phyloP scores from a whole-genome alignment of 1,284 basidiomycete genomes.

The Microstroma glucosiphilum region DNA sequence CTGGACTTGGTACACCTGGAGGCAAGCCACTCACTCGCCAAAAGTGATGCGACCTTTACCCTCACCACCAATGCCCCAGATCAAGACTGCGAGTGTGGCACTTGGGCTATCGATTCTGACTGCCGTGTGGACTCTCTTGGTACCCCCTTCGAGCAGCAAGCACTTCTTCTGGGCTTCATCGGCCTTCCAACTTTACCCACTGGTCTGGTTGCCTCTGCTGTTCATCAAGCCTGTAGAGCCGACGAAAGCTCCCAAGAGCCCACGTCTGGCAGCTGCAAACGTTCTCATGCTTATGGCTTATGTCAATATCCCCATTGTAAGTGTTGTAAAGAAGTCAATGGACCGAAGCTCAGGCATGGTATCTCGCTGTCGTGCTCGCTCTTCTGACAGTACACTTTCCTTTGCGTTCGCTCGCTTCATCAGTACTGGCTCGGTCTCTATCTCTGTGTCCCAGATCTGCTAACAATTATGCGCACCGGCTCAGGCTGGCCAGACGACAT shows the following conservation, averaged over 20 bases:
- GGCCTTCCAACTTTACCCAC: neutral
- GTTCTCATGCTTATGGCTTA: neutral
- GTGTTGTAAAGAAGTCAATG: too few relatives aligned
- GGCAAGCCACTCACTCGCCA: neutral
- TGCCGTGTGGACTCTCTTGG: too few relatives aligned
- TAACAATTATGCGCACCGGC: neutral
- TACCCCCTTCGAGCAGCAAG: too few relatives aligned
- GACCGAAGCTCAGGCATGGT: too few relatives aligned
- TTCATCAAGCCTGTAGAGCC: neutral
- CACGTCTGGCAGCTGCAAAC: conserved; percentile 2
- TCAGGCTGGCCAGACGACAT: neutral
- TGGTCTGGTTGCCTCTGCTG: neutral
- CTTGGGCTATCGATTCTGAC: too few relatives aligned
- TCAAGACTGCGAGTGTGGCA: too few relatives aligned
- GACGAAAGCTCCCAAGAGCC: neutral
- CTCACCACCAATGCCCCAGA: neutral
- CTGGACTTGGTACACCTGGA: neutral
- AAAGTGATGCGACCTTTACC: neutral
- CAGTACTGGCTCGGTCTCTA: neutral
- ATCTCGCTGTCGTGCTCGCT: too few relatives aligned
- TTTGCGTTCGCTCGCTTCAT: too few relatives aligned
- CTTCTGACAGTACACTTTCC: too few relatives aligned
- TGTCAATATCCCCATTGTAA: neutral
- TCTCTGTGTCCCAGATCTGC: neutral
- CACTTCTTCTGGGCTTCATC: too few relatives aligned